phyloP scores from a whole-genome alignment of 2,329 filamentous ascomycete species.

The Anisogramma anomala region DNA sequence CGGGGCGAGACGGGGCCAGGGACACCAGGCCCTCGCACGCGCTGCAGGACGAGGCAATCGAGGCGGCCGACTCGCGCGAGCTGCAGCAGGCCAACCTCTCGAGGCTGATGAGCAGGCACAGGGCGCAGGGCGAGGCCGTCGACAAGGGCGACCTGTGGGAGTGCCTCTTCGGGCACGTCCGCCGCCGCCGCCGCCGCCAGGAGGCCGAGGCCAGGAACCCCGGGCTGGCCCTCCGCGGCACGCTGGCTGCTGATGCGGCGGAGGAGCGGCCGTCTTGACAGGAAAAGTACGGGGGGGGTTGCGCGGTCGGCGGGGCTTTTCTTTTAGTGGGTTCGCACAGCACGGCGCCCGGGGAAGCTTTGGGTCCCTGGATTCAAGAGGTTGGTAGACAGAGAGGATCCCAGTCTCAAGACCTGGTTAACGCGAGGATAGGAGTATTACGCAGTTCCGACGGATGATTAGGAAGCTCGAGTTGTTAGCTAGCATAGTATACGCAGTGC shows the following conservation, averaged over 20 bases:
- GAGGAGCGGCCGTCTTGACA: slow-evolving; percentile 22
- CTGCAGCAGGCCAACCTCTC: slow-evolving; percentile 61
- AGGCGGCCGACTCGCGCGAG: slow-evolving; percentile 76
- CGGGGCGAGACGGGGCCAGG: slow-evolving; percentile 23
- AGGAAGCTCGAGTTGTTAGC: too few relatives aligned
- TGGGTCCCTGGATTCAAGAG: too few relatives aligned
- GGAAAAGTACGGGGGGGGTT: too few relatives aligned
- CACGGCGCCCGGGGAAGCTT: too few relatives aligned
- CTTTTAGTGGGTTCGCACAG: too few relatives aligned
- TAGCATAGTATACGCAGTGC: too few relatives aligned
- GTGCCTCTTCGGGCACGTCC: slow-evolving; percentile 63
- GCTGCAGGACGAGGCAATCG: slow-evolving; percentile 52
- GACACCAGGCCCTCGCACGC: slow-evolving; percentile 20
- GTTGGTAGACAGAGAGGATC: too few relatives aligned
- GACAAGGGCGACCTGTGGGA: slow-evolving; percentile 72
- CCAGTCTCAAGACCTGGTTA: too few relatives aligned
- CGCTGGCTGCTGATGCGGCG: slow-evolving; percentile 35
- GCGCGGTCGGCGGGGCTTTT: too few relatives aligned
- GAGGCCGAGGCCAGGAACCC: slow-evolving; percentile 3
- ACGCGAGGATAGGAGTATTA: too few relatives aligned
- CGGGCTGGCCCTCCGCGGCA: slow-evolving; percentile 20
- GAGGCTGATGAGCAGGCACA: slow-evolving; percentile 58
- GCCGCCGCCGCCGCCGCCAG: slow-evolving; percentile 13
- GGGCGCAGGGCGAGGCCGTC: slow-evolving; percentile 68
- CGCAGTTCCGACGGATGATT: too few relatives aligned